Evolutionary conservation across 169 alveolate species (phyloP), one percentile per base, ranked within the genome.

Genomic region (Toxoplasma gondii): DNA sequence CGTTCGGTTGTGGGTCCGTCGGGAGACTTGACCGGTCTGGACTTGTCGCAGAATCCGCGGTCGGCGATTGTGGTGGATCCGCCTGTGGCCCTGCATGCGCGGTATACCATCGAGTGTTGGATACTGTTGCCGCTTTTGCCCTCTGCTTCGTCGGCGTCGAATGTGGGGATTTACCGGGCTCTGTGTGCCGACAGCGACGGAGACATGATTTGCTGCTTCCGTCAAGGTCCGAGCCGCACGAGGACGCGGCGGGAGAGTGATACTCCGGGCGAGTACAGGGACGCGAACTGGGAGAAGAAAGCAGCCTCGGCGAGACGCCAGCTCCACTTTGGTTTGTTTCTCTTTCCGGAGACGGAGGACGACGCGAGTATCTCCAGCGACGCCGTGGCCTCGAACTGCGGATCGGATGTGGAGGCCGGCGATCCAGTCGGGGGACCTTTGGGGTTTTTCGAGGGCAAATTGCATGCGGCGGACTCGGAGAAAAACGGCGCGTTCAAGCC

Each of bases 171-270:
- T 34, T 74, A 74, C 84, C 84, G 44, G 27, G 41, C 84, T 17
- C 45, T 74, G 24, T 74, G 84, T 19, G 84, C 84, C 17, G 84
- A 74, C 43, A 34, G 49, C 45, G 84, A 74, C 84, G 84, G 84
- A 1, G 84, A 74, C 43, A n/a, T 74, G 24, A 16, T 74, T 1
- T 34, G 39, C 39, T 22, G 44, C 12, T 16, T 74, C n/a, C 43
- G 84, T 4, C 45, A 34, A n/a, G 84, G 84, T 16, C 43, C 43
- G 44, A 74, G 84, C 84, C 84, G 84, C 84, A 12, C 43, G 44
- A 12, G 27, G 84, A 9, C 5, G 44, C 39, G 44, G 49, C 27
- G 84, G 49, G 84, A 12, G 84, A 10, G 84, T 17, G 27, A 31
- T 4, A 4, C 45, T 4, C 45, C 1, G 44, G n/a, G 84, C 24